Evolutionary conservation across 1,284 basidiomycete genomes (phyloP).

Genomic region (Pseudozyma tsukubaensis): DNA sequence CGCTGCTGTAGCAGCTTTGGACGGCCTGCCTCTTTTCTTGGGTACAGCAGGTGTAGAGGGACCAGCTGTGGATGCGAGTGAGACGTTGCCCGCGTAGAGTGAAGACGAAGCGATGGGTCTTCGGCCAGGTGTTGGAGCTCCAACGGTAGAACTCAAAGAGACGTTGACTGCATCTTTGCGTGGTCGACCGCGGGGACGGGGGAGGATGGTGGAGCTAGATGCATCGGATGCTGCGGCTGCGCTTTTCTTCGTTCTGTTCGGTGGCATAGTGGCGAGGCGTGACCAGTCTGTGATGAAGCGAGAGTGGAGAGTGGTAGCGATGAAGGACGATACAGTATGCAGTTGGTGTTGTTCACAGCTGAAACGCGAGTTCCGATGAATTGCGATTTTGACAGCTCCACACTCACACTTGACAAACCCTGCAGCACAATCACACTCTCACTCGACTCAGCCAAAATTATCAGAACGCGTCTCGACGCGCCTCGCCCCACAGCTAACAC

Average conservation of each 20-base stretch:
- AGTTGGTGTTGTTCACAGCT: conserved; percentile 9
- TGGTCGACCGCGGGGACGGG: conserved; percentile 12
- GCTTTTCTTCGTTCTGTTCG: background rate
- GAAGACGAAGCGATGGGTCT: background rate
- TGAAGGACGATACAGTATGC: background rate
- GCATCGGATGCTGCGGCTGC: conserved; percentile 9
- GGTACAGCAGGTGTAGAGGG: conserved; percentile 10
- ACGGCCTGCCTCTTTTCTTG: conserved; percentile 18
- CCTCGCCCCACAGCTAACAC: background rate
- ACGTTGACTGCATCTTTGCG: conserved; percentile 19
- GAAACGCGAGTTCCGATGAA: conserved; percentile 13
- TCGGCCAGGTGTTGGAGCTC: conserved; percentile 27
- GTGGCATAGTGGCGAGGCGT: conserved; percentile 11
- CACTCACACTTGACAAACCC: background rate
- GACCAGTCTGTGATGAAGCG: background rate
- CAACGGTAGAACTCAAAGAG: conserved; percentile 37
- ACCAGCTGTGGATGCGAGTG: conserved; percentile 28
- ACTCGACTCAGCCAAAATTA: conserved; percentile 1
- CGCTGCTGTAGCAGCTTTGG: conserved; percentile 14
- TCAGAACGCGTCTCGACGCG: conserved; percentile 27
- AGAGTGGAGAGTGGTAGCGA: background rate
- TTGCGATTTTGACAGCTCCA: background rate
- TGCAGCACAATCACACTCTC: background rate
- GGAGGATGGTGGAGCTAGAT: conserved; percentile 13
- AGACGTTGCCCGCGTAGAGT: conserved; percentile 12